A percentile compares a stretch with the other conserved stretches of the same genome.
Evolutionary conservation across 441 rosid genomes (phyloP).

Genomic region (Capsella rubella): DNA sequence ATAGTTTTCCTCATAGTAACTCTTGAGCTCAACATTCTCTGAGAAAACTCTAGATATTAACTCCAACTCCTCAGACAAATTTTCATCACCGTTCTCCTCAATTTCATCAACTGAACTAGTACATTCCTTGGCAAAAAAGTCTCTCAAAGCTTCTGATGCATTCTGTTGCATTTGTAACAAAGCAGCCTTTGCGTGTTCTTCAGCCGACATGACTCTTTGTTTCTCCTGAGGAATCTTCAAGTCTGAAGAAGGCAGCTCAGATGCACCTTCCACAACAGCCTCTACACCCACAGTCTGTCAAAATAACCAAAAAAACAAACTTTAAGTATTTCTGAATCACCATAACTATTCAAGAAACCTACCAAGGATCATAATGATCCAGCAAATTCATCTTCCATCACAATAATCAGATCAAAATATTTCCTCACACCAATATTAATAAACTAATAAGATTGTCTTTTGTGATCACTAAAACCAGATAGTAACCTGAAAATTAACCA

Average conservation of each 20-base stretch:
- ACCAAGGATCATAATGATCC: constrained; percentile 15
- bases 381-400: not conserved
- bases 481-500: not conserved
- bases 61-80: constrained; percentile 42
- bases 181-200: constrained; percentile 46
- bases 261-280: constrained; percentile 39
- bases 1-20: constrained; percentile 53
- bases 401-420: not conserved
- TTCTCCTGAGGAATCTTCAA: constrained; percentile 33
- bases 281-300: constrained; percentile 25
- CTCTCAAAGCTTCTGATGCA: constrained; percentile 53
- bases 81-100: constrained; percentile 39
- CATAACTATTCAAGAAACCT: constrained; percentile 1
- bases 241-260: constrained; percentile 52
- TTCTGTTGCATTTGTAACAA: constrained; percentile 50
- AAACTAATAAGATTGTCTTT: constrained; percentile 4
- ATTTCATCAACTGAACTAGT: constrained; percentile 41
- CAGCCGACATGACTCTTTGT: constrained; percentile 38
- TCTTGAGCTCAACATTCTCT: constrained; percentile 59
- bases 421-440: constrained; percentile 13
- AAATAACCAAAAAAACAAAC: not conserved
- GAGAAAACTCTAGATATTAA: constrained; percentile 52
- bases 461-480: constrained; percentile 1
- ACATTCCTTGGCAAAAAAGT: constrained; percentile 43
- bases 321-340: not conserved